Conservation (phyloP, 805 yeast species). For the Isabelozyma gotoi region DNA sequence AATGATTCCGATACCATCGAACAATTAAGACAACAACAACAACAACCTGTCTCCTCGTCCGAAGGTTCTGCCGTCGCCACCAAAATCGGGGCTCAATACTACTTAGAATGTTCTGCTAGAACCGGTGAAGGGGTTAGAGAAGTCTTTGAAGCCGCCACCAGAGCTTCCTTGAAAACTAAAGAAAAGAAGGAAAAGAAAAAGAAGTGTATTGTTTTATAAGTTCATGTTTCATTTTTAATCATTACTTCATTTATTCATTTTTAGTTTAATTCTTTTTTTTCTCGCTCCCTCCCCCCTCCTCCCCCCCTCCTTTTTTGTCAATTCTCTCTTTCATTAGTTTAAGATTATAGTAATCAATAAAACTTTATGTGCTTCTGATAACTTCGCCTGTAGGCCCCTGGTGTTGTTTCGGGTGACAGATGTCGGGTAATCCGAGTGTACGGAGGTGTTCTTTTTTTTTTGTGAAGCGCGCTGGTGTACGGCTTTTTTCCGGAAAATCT, state of each 20-base stretch:
- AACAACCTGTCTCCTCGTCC: conserved; percentile 75
- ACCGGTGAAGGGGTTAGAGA: conserved; percentile 90
- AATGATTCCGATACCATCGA: conserved; percentile 77
- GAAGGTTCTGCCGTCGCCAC: conserved; percentile 89
- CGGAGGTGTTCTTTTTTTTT: neutral
- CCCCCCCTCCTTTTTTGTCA: neutral
- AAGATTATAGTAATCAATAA: neutral
- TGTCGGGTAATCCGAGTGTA: neutral
- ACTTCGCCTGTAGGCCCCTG: neutral
- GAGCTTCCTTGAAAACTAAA: conserved; percentile 79
- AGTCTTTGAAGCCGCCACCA: conserved; percentile 88
- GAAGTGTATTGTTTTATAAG: conserved; percentile 69
- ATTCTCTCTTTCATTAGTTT: neutral
- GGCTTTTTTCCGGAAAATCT: too few species aligned
- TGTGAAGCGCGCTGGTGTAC: too few species aligned
- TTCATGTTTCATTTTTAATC: neutral
- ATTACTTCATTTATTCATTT: neutral
- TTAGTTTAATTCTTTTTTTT: conserved; percentile 1
- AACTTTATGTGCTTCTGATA: neutral
- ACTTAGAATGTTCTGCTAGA: conserved; percentile 91
- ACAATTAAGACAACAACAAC: conserved; percentile 69
- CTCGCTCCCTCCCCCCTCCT: neutral
- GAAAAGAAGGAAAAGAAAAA: conserved; percentile 60
- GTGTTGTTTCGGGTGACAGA: neutral
- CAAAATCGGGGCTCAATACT: conserved; percentile 82